Conservation (phyloP, 176 grass and related monocot species). For the Dendrocalamus sinicus region DNA sequence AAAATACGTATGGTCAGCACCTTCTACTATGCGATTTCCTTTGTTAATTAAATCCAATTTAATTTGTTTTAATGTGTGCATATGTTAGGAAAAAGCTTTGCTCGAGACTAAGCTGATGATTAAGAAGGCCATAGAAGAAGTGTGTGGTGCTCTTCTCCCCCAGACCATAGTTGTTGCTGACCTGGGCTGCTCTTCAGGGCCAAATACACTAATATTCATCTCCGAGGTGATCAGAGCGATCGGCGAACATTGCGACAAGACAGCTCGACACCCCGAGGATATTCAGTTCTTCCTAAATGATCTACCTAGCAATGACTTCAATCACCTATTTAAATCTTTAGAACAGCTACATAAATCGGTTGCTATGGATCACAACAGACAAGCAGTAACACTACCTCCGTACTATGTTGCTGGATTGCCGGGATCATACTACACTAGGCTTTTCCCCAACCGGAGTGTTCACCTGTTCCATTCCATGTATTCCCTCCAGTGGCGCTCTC, state of each 20-base stretch:
- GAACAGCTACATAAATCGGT: background rate
- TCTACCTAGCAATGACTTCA: slow-evolving; percentile 63
- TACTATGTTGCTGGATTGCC: slow-evolving; percentile 47
- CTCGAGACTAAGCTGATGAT: slow-evolving; percentile 29
- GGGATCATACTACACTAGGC: slow-evolving; percentile 46
- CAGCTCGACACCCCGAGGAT: background rate
- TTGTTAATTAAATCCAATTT: background rate
- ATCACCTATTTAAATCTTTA: slow-evolving; percentile 52
- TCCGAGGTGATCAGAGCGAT: slow-evolving; percentile 33
- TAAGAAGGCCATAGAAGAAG: slow-evolving; percentile 30
- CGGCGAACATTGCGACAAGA: background rate
- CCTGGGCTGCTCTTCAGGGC: slow-evolving; percentile 54
- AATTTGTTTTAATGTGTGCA: background rate
- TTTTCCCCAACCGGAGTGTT: slow-evolving; percentile 52
- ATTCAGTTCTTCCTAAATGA: slow-evolving; percentile 80
- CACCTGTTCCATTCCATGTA: slow-evolving; percentile 61
- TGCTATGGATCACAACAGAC: background rate
- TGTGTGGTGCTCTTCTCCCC: slow-evolving; percentile 4
- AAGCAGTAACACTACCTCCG: background rate
- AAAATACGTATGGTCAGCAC: too few relatives aligned
- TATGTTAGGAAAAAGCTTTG: slow-evolving; percentile 48
- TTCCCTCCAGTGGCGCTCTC: slow-evolving; percentile 51
- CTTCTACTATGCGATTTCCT: background rate
- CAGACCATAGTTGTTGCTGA: slow-evolving; percentile 48
- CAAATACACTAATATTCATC: slow-evolving; percentile 49